Evolutionary conservation across 2,329 filamentous ascomycete species (phyloP), one percentile per base, ranked within the genome.

Genomic region (Botrytis porri): DNA sequence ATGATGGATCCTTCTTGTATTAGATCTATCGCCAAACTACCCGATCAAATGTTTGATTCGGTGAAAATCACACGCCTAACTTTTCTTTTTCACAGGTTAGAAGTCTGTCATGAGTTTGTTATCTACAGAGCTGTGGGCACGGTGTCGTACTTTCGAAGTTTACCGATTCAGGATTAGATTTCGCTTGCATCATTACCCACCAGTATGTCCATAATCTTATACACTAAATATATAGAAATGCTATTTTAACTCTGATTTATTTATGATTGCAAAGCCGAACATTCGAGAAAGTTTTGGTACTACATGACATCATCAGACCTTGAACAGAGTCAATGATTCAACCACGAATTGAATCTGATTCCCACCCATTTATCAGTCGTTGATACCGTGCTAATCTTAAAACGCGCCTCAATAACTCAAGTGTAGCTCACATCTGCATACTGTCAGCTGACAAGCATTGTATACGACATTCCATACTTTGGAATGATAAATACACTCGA

Each of bases 1-100:
- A n/a, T 51, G 25, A n/a, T n/a, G 2, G 1, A 10, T n/a, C 48
- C 3, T 51, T n/a, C 48, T n/a, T 51, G 4, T 6, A 3, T 51
- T 51, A 2, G 14, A n/a, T 51, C 10, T n/a, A n/a, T 51, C 25
- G 25, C 4, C 10, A 51, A 51, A 51, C 4, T 25, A 1, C 22
- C 48, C 25, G 4, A 51, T 51, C 10, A n/a, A 51, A 51, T 14
- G 10, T 10, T n/a, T 51, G 48, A n/a, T 51, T 22, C 9, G 4
- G 25, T 51, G 5, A 25, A 14, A 0, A 14, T 51, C 22, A n/a
- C 0, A 3, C 48, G 48, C 10, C 14, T n/a, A n/a, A 51, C 0
- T 14, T 51, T 6, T 51, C 0, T 6, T 51, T 51, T 14, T 5
- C 3, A n/a, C 7, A 10, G 48, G 25, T 0, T 51, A n/a, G 48